Percentiles rank a stretch among this genome's conserved stretches.
Evolutionary conservation across 805 yeast genomes (phyloP).

Genomic region (Ogataea ramenticola): DNA sequence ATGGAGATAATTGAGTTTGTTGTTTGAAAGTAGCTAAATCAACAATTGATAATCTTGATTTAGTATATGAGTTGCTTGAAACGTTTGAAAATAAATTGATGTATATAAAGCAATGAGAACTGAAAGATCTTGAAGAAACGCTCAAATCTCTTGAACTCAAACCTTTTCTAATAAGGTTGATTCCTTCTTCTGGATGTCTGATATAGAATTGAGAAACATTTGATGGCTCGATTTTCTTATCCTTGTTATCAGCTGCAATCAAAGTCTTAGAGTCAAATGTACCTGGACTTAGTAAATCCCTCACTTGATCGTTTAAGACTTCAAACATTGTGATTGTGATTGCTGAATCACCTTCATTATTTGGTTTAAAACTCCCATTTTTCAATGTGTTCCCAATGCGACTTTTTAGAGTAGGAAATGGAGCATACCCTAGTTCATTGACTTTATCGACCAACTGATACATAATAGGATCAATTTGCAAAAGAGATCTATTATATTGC

Average conservation of each 20-base stretch:
- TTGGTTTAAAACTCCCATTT: background rate
- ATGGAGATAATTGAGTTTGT: constrained; percentile 36
- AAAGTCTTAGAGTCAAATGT: constrained; percentile 17
- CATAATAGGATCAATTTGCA: background rate
- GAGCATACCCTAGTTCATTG: background rate
- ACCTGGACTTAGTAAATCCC: constrained; percentile 27
- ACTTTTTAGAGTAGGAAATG: background rate
- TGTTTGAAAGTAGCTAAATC: constrained; percentile 50
- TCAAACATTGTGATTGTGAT: constrained; percentile 47
- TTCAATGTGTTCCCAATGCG: too few relatives aligned
- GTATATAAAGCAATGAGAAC: constrained; percentile 46
- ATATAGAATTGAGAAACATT: constrained; percentile 34
- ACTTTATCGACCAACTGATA: background rate
- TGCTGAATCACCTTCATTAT: constrained; percentile 14
- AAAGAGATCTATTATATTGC: background rate
- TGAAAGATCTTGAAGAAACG: constrained; percentile 35
- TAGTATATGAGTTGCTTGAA: constrained; percentile 10
- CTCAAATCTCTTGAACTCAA: constrained; percentile 30
- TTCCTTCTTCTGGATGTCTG: constrained; percentile 29
- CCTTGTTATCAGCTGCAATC: constrained; percentile 33
- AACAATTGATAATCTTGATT: constrained; percentile 37
- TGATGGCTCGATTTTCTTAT: constrained; percentile 37
- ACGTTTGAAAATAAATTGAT: constrained; percentile 26
- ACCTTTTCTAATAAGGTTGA: constrained; percentile 30
- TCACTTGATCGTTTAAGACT: constrained; percentile 39